Conservation (phyloP, 2,329 filamentous ascomycete species). For the Periconia sp. region DNA sequence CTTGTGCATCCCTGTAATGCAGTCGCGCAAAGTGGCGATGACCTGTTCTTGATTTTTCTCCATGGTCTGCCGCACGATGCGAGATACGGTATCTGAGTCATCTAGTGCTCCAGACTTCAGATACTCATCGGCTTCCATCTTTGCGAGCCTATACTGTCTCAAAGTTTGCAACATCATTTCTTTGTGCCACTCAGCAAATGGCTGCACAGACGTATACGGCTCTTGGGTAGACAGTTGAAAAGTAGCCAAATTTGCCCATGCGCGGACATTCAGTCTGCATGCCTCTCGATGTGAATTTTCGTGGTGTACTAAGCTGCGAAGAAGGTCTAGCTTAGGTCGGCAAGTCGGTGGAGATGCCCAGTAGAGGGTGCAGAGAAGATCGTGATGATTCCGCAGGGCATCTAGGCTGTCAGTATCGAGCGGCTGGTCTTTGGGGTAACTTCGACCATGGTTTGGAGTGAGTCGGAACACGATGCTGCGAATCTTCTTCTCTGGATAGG, state of each 20-base stretch:
- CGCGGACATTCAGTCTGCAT: constrained; percentile 63
- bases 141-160: constrained; percentile 62
- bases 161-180: constrained; percentile 60
- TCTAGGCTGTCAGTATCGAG: constrained; percentile 61
- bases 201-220: constrained; percentile 50
- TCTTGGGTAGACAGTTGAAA: constrained; percentile 64
- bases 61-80: constrained; percentile 59
- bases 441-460: constrained; percentile 66
- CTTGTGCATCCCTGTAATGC: constrained; percentile 57
- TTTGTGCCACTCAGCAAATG: constrained; percentile 61
- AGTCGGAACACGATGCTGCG: constrained; percentile 63
- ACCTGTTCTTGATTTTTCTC: constrained; percentile 64
- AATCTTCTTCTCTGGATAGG: constrained; percentile 61
- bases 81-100: constrained; percentile 49
- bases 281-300: constrained; percentile 64
- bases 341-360: constrained; percentile 60
- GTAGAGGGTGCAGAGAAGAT: constrained; percentile 65
- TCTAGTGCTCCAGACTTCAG: constrained; percentile 45
- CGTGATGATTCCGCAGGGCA: constrained; percentile 66
- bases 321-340: constrained; percentile 59
- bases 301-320: constrained; percentile 63
- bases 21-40: constrained; percentile 60
- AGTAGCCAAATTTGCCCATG: constrained; percentile 63
- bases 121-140: constrained; percentile 64
- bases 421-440: constrained; percentile 63